Conservation (phyloP, 164 flowering plant species). For the Umbellularia californica region DNA sequence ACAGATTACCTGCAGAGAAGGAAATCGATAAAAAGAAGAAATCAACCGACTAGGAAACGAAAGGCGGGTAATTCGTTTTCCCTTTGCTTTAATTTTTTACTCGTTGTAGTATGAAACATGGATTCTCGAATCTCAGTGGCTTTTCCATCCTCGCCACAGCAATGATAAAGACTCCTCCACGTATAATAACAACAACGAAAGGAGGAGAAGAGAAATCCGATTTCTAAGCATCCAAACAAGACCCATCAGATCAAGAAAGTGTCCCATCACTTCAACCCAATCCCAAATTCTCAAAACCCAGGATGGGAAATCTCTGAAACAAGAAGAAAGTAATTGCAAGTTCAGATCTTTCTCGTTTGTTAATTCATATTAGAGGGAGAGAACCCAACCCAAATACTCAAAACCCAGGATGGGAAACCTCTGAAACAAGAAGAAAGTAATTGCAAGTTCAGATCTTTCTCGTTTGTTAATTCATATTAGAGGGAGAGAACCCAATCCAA, state of each 20-base stretch:
- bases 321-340: neutral
- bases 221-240: slow-evolving; percentile 1
- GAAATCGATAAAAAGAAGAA: neutral
- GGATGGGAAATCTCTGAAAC: neutral
- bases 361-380: neutral
- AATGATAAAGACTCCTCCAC: neutral
- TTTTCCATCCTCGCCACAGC: neutral
- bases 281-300: neutral
- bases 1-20: too few relatives aligned
- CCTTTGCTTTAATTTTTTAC: neutral
- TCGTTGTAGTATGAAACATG: neutral
- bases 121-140: neutral
- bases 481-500: slow-evolving; percentile 2
- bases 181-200: neutral
- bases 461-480: neutral
- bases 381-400: neutral
- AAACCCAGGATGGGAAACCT: neutral
- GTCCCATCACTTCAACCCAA: neutral
- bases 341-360: neutral
- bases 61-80: neutral
- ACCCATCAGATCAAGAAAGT: neutral
- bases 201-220: neutral
- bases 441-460: neutral
- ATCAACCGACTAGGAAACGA: neutral
- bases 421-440: neutral